Conservation (phyloP, 208 protist genomes). For the Leishmania guyanensis region DNA sequence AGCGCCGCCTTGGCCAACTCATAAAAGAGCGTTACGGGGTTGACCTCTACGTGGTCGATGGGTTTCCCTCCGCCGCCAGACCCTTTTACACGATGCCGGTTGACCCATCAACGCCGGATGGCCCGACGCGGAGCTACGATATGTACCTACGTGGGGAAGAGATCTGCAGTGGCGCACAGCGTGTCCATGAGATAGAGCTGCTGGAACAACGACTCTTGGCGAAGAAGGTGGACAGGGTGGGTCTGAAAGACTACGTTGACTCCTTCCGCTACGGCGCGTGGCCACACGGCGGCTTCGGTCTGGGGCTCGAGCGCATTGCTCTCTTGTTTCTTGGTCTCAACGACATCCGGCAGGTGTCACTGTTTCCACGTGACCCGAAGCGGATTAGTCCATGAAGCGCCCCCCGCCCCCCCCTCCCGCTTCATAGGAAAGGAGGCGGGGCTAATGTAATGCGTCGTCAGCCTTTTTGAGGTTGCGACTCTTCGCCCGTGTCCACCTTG, state of each 20-base stretch:
- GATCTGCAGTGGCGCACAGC: constrained; percentile 99
- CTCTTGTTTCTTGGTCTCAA: constrained; percentile 96
- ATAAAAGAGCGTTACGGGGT: constrained; percentile 96
- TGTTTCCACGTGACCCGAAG: constrained; percentile 98
- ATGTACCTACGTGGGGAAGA: constrained; percentile 99
- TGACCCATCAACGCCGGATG: constrained; percentile 11
- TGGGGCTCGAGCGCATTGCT: constrained; percentile 98
- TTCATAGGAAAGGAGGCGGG: background rate
- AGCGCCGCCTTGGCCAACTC: constrained; percentile 94
- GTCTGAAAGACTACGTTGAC: constrained; percentile 87
- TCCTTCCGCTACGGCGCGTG: constrained; percentile 96
- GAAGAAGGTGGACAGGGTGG: constrained; percentile 35
- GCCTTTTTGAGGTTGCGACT: background rate
- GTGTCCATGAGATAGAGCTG: constrained; percentile 94
- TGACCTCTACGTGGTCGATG: constrained; percentile 98
- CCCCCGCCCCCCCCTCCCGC: background rate
- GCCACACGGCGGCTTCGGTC: constrained; percentile 98
- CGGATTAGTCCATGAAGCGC: constrained; percentile 91
- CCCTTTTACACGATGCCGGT: constrained; percentile 99
- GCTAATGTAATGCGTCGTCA: background rate
- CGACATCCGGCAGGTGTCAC: constrained; percentile 97
- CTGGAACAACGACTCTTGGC: constrained; percentile 74
- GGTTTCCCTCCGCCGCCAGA: constrained; percentile 94
- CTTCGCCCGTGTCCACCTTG: background rate
- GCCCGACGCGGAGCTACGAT: constrained; percentile 94